Conservation (phyloP, 2,329 filamentous ascomycete species). For the Penicillium psychrosexuale region DNA sequence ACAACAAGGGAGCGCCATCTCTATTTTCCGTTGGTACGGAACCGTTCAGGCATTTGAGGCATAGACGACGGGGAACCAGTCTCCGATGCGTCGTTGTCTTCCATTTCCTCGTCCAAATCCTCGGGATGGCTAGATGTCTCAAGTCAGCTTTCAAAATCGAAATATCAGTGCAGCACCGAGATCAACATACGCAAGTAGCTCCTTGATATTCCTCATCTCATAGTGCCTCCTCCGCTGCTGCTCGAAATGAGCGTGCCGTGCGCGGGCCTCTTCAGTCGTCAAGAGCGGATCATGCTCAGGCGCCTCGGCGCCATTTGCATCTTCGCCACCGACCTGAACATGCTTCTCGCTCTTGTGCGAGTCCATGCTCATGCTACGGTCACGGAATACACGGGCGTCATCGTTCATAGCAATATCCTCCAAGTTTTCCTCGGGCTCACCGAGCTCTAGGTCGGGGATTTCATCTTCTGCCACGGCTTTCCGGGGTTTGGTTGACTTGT, state of each 20-base stretch:
- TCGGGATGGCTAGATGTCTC: constrained; percentile 56
- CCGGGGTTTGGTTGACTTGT: constrained; percentile 43
- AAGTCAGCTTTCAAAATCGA: constrained; percentile 8
- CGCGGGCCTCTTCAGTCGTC: constrained; percentile 68
- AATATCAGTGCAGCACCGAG: not conserved
- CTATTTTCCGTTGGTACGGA: constrained; percentile 26
- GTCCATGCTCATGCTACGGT: constrained; percentile 41
- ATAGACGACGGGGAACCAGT: constrained; percentile 28
- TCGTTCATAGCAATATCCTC: constrained; percentile 39
- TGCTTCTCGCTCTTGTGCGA: constrained; percentile 60
- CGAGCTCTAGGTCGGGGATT: constrained; percentile 87
- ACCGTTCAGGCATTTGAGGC: constrained; percentile 34
- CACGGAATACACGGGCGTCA: constrained; percentile 46
- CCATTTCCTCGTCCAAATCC: constrained; percentile 56
- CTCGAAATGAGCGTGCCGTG: constrained; percentile 92
- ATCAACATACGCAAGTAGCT: constrained; percentile 67
- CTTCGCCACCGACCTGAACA: constrained; percentile 68
- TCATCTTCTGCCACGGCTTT: constrained; percentile 61
- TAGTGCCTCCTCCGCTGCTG: constrained; percentile 93
- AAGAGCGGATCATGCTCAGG: constrained; percentile 47
- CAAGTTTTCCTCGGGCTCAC: constrained; percentile 79
- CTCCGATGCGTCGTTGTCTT: constrained; percentile 43
- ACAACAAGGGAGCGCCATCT: not conserved
- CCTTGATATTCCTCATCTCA: constrained; percentile 94
- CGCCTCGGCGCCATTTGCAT: constrained; percentile 33